Evolutionary conservation across 2,329 filamentous ascomycete genomes (phyloP).

Genomic region (Aaosphaeria pasadenensis): DNA sequence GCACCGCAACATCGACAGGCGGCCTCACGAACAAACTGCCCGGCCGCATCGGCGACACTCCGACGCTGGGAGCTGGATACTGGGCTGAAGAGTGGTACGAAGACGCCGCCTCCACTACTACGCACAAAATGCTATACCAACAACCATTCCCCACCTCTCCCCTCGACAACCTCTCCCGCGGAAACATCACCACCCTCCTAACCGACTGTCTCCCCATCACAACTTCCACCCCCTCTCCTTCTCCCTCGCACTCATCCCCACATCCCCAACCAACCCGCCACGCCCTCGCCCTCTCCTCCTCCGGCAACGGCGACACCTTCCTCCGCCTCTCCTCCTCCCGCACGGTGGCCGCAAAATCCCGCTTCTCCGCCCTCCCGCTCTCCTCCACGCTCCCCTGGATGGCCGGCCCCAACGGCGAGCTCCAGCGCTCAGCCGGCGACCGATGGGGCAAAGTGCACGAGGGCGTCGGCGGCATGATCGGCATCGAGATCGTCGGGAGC

Average conservation of each 20-base stretch:
- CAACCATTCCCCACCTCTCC: slow-evolving; percentile 10
- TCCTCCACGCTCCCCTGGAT: slow-evolving; percentile 61
- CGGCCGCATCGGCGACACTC: slow-evolving; percentile 82
- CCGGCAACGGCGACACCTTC: slow-evolving; percentile 88
- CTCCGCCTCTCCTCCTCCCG: slow-evolving; percentile 68
- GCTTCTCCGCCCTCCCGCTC: slow-evolving; percentile 56
- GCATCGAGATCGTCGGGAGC: slow-evolving; percentile 62
- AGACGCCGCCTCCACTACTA: slow-evolving; percentile 13
- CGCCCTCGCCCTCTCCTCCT: slow-evolving; percentile 66
- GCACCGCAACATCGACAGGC: slow-evolving; percentile 64
- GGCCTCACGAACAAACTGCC: slow-evolving; percentile 87
- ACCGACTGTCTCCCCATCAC: slow-evolving; percentile 57
- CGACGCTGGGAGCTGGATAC: slow-evolving; percentile 78
- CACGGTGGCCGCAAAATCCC: slow-evolving; percentile 69
- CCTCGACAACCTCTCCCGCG: slow-evolving; percentile 23
- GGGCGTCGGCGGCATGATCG: slow-evolving; percentile 83
- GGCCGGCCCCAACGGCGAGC: slow-evolving; percentile 67
- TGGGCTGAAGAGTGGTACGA: slow-evolving; percentile 84
- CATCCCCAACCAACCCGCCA: slow-evolving; percentile 12
- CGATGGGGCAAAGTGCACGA: slow-evolving; percentile 73
- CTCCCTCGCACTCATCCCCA: slow-evolving; percentile 12
- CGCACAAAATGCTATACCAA: slow-evolving; percentile 17
- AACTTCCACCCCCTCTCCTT: neutral
- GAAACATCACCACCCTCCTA: slow-evolving; percentile 48
- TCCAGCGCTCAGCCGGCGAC: slow-evolving; percentile 70